Percentiles rank a stretch among this genome's conserved stretches.
phyloP scores from a whole-genome alignment of 1,284 basidiomycete genomes.

The Ustilago sp. region DNA sequence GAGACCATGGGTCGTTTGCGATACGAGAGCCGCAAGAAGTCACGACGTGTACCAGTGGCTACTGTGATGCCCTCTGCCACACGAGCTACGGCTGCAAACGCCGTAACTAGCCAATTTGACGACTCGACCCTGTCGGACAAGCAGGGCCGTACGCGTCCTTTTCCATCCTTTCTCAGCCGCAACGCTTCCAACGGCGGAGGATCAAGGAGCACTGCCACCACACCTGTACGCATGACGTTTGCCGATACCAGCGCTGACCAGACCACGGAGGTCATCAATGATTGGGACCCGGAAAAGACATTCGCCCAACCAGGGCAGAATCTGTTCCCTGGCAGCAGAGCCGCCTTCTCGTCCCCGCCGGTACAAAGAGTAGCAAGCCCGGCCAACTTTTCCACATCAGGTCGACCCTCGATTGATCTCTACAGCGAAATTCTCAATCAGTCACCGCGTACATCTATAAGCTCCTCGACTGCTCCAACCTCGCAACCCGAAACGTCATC shows the following conservation, averaged over 20 bases:
- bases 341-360: constrained; percentile 25
- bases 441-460: constrained; percentile 15
- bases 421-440: constrained; percentile 35
- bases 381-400: constrained; percentile 8
- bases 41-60: constrained; percentile 21
- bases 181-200: constrained; percentile 20
- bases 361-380: constrained; percentile 25
- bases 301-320: constrained; percentile 48
- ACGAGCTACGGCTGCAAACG: constrained; percentile 5
- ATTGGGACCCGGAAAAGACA: constrained; percentile 50
- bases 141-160: constrained; percentile 15
- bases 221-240: constrained; percentile 28
- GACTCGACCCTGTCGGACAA: constrained; percentile 17
- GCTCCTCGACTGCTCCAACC: neutral
- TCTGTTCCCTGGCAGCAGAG: constrained; percentile 28
- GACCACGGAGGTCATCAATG: constrained; percentile 22
- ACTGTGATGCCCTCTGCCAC: constrained; percentile 18
- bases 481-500: neutral
- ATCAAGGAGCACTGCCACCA: constrained; percentile 17
- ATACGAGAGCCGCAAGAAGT: constrained; percentile 44
- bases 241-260: constrained; percentile 13
- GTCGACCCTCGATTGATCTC: constrained; percentile 31
- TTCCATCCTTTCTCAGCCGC: constrained; percentile 35
- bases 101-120: constrained; percentile 1
- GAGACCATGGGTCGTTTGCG: constrained; percentile 52